Percentiles rank a stretch among this genome's conserved stretches.
Evolutionary conservation across 441 rosid species (phyloP).

Genomic region (Populus tomentosa): DNA sequence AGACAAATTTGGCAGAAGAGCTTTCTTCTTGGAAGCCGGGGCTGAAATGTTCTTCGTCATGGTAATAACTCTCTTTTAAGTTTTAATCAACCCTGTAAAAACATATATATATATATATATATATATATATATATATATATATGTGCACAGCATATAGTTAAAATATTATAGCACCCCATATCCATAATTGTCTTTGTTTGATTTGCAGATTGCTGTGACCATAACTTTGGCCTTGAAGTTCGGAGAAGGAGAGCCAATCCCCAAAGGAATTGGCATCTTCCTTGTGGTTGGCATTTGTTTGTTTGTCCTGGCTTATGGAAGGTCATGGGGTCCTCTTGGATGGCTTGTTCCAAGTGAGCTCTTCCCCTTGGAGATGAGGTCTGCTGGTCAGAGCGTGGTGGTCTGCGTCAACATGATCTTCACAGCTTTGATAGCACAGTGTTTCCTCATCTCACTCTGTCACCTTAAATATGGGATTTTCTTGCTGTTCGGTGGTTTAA

Average conservation of each 20-base stretch:
- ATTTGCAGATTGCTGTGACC: constrained; percentile 52
- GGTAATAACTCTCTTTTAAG: constrained; percentile 36
- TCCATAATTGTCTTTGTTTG: background rate
- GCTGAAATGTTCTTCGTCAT: constrained; percentile 61
- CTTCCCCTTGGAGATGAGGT: constrained; percentile 79
- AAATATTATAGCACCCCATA: background rate
- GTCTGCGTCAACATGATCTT: constrained; percentile 79
- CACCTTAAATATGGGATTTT: constrained; percentile 76
- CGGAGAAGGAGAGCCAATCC: constrained; percentile 55
- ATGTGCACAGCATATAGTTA: too few relatives aligned
- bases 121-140: too few relatives aligned
- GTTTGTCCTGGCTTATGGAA: constrained; percentile 77
- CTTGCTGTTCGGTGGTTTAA: constrained; percentile 61
- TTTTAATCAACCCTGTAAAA: background rate
- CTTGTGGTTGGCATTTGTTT: constrained; percentile 69
- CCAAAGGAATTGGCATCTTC: constrained; percentile 44
- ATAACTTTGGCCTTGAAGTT: constrained; percentile 61
- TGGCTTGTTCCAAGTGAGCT: constrained; percentile 94
- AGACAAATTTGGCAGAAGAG: constrained; percentile 73
- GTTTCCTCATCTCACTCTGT: constrained; percentile 69
- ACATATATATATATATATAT: too few relatives aligned
- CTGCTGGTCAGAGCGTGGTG: constrained; percentile 88
- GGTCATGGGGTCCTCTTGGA: constrained; percentile 97
- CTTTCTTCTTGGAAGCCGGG: constrained; percentile 90
- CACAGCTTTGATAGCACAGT: constrained; percentile 86